A percentile compares a stretch with the other conserved stretches of the same genome.
Conservation (phyloP, 495 filamentous ascomycete species). For the Aspergillus cristatus region DNA sequence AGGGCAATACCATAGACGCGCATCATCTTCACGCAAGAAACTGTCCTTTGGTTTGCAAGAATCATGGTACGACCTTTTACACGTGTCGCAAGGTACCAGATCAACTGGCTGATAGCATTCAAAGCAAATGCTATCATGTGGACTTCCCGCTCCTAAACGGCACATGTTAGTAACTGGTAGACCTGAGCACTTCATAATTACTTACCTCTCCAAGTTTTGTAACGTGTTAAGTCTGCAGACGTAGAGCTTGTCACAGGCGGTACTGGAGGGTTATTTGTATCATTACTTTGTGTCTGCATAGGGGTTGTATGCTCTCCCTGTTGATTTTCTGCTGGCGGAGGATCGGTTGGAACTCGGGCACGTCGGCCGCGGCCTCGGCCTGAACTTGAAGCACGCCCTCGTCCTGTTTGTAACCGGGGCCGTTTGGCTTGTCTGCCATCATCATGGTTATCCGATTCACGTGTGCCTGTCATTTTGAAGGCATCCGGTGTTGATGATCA, state of each 20-base stretch:
- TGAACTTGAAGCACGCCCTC: too few relatives aligned
- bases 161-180: background rate
- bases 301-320: background rate
- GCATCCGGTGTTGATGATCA: too few relatives aligned
- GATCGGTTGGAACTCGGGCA: background rate
- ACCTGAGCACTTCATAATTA: too few relatives aligned
- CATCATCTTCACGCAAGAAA: background rate
- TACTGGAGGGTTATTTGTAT: background rate
- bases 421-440: background rate
- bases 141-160: background rate
- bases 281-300: background rate
- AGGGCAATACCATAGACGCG: conserved; percentile 6
- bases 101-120: conserved; percentile 3
- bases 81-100: conserved; percentile 8
- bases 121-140: conserved; percentile 3
- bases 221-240: background rate
- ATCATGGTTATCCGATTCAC: background rate
- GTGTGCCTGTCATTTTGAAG: background rate
- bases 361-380: too few relatives aligned
- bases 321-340: background rate
- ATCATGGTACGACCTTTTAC: conserved; percentile 5
- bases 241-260: background rate
- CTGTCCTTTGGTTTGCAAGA: conserved; percentile 3
- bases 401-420: background rate
- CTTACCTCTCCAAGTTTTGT: conserved; percentile 1